A percentile compares a stretch with the other conserved stretches of the same genome.
Evolutionary conservation across 345 rosid species (phyloP).

Genomic region (Salix arbutifolia): DNA sequence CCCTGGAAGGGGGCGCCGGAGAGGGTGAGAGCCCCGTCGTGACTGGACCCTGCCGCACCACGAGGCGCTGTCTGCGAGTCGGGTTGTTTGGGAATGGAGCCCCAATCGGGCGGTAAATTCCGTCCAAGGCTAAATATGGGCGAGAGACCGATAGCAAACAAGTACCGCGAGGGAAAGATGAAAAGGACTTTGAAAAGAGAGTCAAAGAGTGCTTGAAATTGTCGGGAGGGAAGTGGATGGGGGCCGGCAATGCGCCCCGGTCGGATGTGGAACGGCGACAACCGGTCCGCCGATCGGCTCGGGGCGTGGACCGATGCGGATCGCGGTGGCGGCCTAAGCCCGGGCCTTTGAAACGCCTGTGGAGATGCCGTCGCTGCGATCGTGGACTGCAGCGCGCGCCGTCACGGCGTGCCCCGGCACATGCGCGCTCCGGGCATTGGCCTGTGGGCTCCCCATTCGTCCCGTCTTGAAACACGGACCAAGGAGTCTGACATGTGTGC

Average conservation of each 20-base stretch:
- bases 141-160: constrained; percentile 9
- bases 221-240: constrained; percentile 20
- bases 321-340: background rate
- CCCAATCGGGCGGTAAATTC: too few relatives aligned
- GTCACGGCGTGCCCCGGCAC: background rate
- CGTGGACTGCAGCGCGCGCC: background rate
- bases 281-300: background rate
- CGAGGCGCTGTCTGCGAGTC: too few relatives aligned
- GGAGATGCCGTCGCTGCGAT: constrained; percentile 4
- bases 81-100: too few relatives aligned
- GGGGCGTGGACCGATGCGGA: constrained; percentile 2
- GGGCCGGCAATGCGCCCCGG: constrained; percentile 13
- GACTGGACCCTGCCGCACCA: too few relatives aligned
- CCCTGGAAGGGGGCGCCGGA: too few relatives aligned
- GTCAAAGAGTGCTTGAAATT: constrained; percentile 22
- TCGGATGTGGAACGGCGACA: constrained; percentile 12
- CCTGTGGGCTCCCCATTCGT: constrained; percentile 41
- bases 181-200: constrained; percentile 20
- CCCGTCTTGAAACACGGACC: constrained; percentile 62
- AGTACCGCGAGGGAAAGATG: constrained; percentile 12
- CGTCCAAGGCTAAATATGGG: too few relatives aligned
- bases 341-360: background rate
- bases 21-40: too few relatives aligned
- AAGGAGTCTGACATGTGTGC: constrained; percentile 50
- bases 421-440: constrained; percentile 19